A percentile compares a stretch with the other conserved stretches of the same genome.
Evolutionary conservation across 2,329 filamentous ascomycete genomes (phyloP).

Genomic region (Taxawa tesnikishii): DNA sequence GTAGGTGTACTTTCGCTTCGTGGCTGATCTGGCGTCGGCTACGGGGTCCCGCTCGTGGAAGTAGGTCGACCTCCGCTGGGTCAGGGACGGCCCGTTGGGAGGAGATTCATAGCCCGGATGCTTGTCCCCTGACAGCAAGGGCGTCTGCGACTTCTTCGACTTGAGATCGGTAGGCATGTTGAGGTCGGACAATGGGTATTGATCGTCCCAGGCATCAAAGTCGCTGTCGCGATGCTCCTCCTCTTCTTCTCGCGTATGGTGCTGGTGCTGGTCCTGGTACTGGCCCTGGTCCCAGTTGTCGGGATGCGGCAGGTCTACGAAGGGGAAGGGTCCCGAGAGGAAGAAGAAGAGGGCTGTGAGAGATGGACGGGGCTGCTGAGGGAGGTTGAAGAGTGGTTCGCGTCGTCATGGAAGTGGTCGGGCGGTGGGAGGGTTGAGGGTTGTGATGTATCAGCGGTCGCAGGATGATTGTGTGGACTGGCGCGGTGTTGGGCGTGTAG

Average conservation of each 20-base stretch:
- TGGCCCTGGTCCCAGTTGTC: conserved; percentile 6
- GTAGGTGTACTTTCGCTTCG: conserved; percentile 73
- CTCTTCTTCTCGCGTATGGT: conserved; percentile 7
- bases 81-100: conserved; percentile 26
- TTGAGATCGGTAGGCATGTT: conserved; percentile 39
- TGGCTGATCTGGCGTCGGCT: conserved; percentile 48
- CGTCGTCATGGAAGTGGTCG: conserved; percentile 12
- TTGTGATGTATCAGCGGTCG: too few species aligned
- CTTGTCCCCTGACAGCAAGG: conserved; percentile 37
- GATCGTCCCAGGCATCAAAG: conserved; percentile 34
- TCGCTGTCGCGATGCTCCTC: conserved; percentile 20
- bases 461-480: too few species aligned
- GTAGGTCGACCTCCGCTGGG: conserved; percentile 47
- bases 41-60: conserved; percentile 60
- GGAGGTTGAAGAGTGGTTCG: conserved; percentile 13
- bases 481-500: too few species aligned
- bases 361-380: conserved; percentile 11
- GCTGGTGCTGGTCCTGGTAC: not conserved
- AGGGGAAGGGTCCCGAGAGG: conserved; percentile 18
- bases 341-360: conserved; percentile 9
- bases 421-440: conserved; percentile 11
- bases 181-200: conserved; percentile 17
- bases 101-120: conserved; percentile 25
- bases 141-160: conserved; percentile 34
- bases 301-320: conserved; percentile 14